Evolutionary conservation across 2,329 filamentous ascomycete species (phyloP), one percentile per base, ranked within the genome.

Genomic region (Botrytis elliptica): DNA sequence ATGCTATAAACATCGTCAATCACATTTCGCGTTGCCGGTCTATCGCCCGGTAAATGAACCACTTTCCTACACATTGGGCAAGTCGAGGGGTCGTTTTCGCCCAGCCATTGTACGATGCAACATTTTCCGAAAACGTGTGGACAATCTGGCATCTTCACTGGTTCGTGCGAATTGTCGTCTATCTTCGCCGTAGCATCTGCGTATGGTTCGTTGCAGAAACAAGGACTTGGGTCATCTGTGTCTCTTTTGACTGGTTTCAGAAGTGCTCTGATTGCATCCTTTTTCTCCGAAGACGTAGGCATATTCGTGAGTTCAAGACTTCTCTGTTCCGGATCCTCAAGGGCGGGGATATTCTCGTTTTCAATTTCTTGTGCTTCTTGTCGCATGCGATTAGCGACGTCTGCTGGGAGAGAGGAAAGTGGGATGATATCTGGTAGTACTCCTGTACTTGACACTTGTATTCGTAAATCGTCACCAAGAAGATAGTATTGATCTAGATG

Each of bases 251-350:
- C 46, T 33, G 36, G n/a, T 20, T 22, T 33, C 4, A 57, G 10
- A 1, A 57, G 12, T 20, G n/a, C 25, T 55, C 16, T 57, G 22
- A 42, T 68, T 1, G 6, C n/a, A 0, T 25, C 1, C 3, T 57
- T 42, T 18, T 42, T 42, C 52, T n/a, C 9, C 2, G 4, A 16
- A 16, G 4, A n/a, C 10, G 6, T 29, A 8, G 33, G 33, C 22
- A 10, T 33, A n/a, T 14, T 25, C 4, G 4, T 20, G 1, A 14
- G 0, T 18, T n/a, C 16, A 7, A 16, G 14, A 1, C 25, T 16
- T 63, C 63, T 12, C 22, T 12, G 25, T 14, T 57, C 33, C 33
- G 33, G 33, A 33, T 33, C 36, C 4, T 33, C 6, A 5, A 40
- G 36, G n/a, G 2, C 20, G 10, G 14, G 5, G 1, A 67, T 55